Evolutionary conservation across 192 early-diverging fungal species (phyloP).

Genomic region (Coemansia sp.): DNA sequence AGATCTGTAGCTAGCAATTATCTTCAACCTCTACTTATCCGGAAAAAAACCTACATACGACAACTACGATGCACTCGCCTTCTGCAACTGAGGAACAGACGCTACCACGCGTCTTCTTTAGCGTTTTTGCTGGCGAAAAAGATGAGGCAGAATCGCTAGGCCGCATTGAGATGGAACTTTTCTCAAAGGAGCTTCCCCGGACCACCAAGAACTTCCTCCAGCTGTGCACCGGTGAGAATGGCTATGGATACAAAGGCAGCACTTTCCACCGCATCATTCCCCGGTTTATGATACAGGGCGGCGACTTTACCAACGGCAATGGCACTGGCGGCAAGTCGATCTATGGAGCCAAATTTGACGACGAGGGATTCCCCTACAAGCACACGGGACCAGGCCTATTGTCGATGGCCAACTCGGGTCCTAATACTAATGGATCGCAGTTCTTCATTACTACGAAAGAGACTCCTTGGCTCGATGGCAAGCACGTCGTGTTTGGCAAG

Average conservation of each 20-base stretch:
- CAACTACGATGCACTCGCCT: constrained; percentile 10
- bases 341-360: constrained; percentile 73
- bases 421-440: constrained; percentile 80
- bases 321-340: constrained; percentile 80
- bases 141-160: constrained; percentile 9
- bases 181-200: constrained; percentile 77
- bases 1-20: not conserved
- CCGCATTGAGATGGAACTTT: constrained; percentile 47
- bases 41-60: not conserved
- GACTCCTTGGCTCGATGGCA: constrained; percentile 71
- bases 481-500: constrained; percentile 78
- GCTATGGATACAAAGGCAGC: constrained; percentile 58
- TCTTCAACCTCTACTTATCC: not conserved
- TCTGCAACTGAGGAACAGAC: constrained; percentile 10
- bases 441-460: constrained; percentile 74
- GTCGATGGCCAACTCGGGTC: constrained; percentile 81
- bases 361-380: constrained; percentile 72
- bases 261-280: constrained; percentile 86
- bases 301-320: constrained; percentile 72
- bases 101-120: constrained; percentile 54
- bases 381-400: constrained; percentile 65
- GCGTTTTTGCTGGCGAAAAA: constrained; percentile 29
- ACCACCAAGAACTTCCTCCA: constrained; percentile 92
- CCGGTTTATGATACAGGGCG: constrained; percentile 87
- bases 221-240: constrained; percentile 49